Evolutionary conservation across 2,329 filamentous ascomycete species (phyloP).

Genomic region (Tolypocladium album): DNA sequence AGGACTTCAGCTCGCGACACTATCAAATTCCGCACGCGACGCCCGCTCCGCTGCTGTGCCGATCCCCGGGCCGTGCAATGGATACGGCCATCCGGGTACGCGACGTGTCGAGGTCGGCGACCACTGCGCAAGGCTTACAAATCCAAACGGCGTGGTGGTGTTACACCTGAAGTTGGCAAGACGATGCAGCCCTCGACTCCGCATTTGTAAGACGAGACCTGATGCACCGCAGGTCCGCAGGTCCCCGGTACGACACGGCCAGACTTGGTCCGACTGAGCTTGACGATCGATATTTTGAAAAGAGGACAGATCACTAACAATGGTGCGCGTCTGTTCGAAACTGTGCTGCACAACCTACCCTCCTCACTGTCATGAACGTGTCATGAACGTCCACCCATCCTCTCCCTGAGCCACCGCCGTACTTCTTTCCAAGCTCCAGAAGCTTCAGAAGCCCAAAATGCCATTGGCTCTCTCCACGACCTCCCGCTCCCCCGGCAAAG

Average conservation of each 20-base stretch:
- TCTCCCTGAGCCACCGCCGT: neutral
- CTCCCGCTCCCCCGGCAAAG: conserved; percentile 22
- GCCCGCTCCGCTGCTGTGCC: neutral
- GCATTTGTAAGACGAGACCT: neutral
- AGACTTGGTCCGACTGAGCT: neutral
- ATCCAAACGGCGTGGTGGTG: neutral
- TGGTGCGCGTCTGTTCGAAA: neutral
- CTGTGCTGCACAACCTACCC: neutral
- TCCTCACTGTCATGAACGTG: too few species aligned
- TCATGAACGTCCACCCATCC: neutral
- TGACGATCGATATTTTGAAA: neutral
- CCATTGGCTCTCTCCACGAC: conserved; percentile 30
- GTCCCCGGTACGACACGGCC: neutral
- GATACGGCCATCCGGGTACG: too few species aligned
- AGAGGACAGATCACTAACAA: neutral
- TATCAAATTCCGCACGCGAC: neutral
- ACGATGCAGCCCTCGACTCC: neutral
- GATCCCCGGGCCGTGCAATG: neutral
- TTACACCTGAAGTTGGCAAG: neutral
- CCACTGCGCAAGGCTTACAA: neutral
- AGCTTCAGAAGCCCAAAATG: conserved; percentile 28
- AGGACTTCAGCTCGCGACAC: neutral
- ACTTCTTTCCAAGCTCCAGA: neutral
- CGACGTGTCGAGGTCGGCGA: neutral
- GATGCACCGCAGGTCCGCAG: neutral